Conservation (phyloP, 495 filamentous ascomycete species). For the Aspergillus sparsus region DNA sequence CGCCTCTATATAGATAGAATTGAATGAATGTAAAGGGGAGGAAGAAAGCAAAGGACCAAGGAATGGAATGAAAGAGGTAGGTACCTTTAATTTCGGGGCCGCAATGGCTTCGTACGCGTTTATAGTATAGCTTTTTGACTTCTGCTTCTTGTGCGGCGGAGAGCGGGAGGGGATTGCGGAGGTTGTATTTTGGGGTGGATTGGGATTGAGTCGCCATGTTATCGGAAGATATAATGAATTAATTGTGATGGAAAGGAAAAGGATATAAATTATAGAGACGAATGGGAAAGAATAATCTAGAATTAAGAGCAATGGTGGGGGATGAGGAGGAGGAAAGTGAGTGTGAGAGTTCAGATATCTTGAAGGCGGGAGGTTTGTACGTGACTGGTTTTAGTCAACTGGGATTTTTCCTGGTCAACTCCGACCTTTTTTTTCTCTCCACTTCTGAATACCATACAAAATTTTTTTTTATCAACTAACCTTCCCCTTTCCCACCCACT, state of each 20-base stretch:
- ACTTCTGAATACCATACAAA: not conserved
- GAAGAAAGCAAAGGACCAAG: conserved; percentile 1
- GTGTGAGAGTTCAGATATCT: not conserved
- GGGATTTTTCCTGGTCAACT: conserved; percentile 1
- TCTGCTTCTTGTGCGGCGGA: conserved; percentile 88
- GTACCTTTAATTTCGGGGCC: conserved; percentile 83
- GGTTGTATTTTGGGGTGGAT: conserved; percentile 37
- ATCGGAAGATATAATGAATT: conserved; percentile 6
- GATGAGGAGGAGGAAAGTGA: not conserved
- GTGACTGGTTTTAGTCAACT: conserved; percentile 7
- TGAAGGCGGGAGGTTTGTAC: not conserved
- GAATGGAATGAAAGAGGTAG: conserved; percentile 11
- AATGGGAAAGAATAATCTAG: not conserved
- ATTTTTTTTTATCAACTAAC: not conserved
- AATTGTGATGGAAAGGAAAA: not conserved
- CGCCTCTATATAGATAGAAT: not conserved
- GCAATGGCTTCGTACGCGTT: conserved; percentile 76
- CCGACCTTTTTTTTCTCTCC: conserved; percentile 6
- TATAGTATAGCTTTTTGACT: conserved; percentile 87
- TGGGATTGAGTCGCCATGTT: conserved; percentile 21
- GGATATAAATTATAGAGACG: not conserved
- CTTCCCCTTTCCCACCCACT: not conserved
- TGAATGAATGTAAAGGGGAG: not conserved
- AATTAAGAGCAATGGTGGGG: not conserved
- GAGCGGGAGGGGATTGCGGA: conserved; percentile 85